phyloP scores from a whole-genome alignment of 2,329 filamentous ascomycete species.

The Fusarium anthophilum region DNA sequence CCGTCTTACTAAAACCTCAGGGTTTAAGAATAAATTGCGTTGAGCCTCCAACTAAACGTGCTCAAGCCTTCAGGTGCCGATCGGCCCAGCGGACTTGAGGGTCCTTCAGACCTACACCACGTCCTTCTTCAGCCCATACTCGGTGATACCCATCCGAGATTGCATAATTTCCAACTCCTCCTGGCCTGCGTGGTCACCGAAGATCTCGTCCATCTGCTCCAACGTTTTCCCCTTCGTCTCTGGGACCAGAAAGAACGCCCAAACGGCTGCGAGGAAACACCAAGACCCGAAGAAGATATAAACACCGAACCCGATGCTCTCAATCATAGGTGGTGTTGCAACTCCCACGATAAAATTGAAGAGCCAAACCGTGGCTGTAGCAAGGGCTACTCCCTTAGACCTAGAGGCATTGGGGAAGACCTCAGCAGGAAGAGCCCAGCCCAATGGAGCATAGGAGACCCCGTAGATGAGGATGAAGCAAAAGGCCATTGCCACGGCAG shows the following conservation, averaged over 20 bases:
- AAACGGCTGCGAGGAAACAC: conserved; percentile 57
- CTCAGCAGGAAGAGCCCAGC: conserved; percentile 50
- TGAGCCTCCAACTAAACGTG: accelerated
- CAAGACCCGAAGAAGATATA: conserved; percentile 66
- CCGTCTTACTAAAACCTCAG: too few species aligned
- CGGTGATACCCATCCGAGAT: neutral
- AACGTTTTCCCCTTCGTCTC: conserved; percentile 31
- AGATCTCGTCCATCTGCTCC: conserved; percentile 34
- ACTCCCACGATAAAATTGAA: conserved; percentile 55
- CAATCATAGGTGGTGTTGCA: conserved; percentile 62
- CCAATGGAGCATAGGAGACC: conserved; percentile 46
- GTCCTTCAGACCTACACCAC: neutral
- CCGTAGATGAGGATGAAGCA: conserved; percentile 12
- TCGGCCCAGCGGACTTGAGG: neutral
- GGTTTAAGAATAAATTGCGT: too few species aligned
- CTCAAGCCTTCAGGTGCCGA: accelerated
- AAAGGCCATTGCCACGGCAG: conserved; percentile 23
- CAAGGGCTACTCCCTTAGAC: conserved; percentile 49
- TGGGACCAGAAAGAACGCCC: conserved; percentile 35
- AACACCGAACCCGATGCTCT: conserved; percentile 57
- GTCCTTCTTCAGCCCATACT: neutral
- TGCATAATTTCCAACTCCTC: conserved; percentile 9
- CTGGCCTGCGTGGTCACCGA: conserved; percentile 12
- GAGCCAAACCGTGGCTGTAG: conserved; percentile 49
- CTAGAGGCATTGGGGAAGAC: conserved; percentile 49